Base-by-base conservation (phyloP, 2,329 filamentous ascomycete genomes). In the Ascochyta clinopodiicola region DNA sequence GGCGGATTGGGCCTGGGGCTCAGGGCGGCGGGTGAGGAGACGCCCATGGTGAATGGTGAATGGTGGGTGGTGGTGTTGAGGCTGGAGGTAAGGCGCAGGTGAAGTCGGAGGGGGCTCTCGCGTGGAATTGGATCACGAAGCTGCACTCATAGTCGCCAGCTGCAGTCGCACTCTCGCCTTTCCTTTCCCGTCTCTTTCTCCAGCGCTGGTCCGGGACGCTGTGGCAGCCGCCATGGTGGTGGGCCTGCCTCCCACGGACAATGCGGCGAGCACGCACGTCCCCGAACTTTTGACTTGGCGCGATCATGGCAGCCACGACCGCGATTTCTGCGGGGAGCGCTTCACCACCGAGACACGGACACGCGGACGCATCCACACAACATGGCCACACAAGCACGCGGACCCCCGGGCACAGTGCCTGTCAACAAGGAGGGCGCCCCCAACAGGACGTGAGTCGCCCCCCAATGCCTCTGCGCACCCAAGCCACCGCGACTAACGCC, bases 391-490 rank as follows among this genome's bases (percentile, higher is more conserved):
- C 60, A 62, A 43, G 54, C 57, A 29, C 63, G 66, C 57, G 66
- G 63, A 49, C 57, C 66, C n/a, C 64, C 64, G 25, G 66, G 66
- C 42, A 63, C 66, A 27, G 59, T 57, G 40, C 57, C 60, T 34
- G 57, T 53, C 10, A 29, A 56, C 38, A 66, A 62, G 29, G 63
- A 67, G 36, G 62, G 56, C 3, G 47, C 59, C 2, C 69, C 71
- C 4, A 75, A 74, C 46, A 63, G 69, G 46, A 76, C 74, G 73
- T 75, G 59, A 56, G 73, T 61, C 15, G n/a, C 1, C 7, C 1
- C 7, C 34, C 13, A 12, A n/a, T 19, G 9, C 6, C 29, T 25
- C 12, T 34, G 1, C n/a, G n/a, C 3, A n/a, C 13, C 3, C 29
- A 25, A n/a, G 17, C 3, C 29, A 25, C 29, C 15, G 24, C 7